Base-by-base conservation (phyloP, 139 green algal genomes). In the Nannochloris sp. region DNA sequence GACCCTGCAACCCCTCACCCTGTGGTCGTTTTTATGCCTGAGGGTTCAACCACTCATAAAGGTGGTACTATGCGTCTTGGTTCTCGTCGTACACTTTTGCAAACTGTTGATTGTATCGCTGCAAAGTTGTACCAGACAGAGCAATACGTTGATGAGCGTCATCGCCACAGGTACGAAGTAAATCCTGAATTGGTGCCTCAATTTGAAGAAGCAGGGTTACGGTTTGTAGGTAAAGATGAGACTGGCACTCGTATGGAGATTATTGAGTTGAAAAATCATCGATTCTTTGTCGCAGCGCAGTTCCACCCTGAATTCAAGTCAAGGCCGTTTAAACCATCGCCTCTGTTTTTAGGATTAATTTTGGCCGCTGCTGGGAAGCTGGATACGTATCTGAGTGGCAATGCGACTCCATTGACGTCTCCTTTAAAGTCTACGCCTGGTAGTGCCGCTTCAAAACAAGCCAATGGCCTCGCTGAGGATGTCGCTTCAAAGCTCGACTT, bases 1-100 rank as follows among this genome's bases (percentile, higher is more conserved):
- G 78, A 91, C 7, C 65, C 67, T 6, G 87, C 77, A 23, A 95
- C 87, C 0, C 65, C 78, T 4, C 32, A 88, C 36, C 92, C 92
- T 0, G 88, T 79, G 35, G 90, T 99, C 14, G 90, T 98, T 32
- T 98, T 98, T 81, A 98, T 99, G 94, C 94, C 94, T 0, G 94
- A 99, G 84, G 81, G 80, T 10, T 90, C 81, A 39, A 91, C 75
- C 31, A 96, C 92, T 2, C 92, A 96, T 77, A 85, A 89, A 79
- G 94, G 94, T 36, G 94, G 94, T 60, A 99, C 94, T 30, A 99
- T 99, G 94, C 83, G 94, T 8, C 83, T 99, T 32, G 94, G 94
- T n/a, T 60, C 71, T 9, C 78, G 93, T 6, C 61, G 72, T 29
- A 99, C 94, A 2, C 71, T 98, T 36, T 73, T 98, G 46, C 75